Conservation (phyloP, 2,329 filamentous ascomycete species). For the Colletotrichum costaricense region DNA sequence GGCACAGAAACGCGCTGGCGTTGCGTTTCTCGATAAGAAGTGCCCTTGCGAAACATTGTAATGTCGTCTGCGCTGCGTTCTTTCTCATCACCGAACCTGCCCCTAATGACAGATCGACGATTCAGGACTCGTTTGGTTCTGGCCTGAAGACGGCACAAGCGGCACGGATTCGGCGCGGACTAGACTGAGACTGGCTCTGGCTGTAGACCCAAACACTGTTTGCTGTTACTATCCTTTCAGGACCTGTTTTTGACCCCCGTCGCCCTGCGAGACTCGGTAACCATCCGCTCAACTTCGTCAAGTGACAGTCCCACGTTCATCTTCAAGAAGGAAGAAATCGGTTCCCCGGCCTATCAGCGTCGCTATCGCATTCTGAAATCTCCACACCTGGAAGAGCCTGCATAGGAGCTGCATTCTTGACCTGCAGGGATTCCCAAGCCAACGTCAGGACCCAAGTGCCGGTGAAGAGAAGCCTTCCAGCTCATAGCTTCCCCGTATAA, state of each 20-base stretch:
- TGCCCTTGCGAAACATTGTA: background rate
- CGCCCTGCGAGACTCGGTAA: slow-evolving; percentile 10
- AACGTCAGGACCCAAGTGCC: slow-evolving; percentile 33
- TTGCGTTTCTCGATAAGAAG: background rate
- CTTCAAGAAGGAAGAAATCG: slow-evolving; percentile 14
- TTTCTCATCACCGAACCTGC: background rate
- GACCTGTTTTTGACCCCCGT: slow-evolving; percentile 1
- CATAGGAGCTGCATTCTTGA: slow-evolving; percentile 30
- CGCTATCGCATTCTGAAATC: background rate
- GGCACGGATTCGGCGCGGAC: background rate
- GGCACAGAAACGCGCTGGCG: background rate
- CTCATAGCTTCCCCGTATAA: slow-evolving; percentile 26
- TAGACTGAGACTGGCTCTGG: background rate
- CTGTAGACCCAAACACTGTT: background rate
- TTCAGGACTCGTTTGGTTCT: background rate
- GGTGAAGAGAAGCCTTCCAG: slow-evolving; percentile 30
- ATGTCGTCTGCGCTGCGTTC: background rate
- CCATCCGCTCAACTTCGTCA: slow-evolving; percentile 24
- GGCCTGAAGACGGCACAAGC: slow-evolving; percentile 13
- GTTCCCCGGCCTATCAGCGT: slow-evolving; percentile 22
- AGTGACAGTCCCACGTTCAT: slow-evolving; percentile 18
- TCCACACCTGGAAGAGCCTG: slow-evolving; percentile 31
- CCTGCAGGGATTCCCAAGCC: slow-evolving; percentile 29
- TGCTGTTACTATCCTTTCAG: background rate
- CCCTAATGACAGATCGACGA: background rate